These are phyloP conservation scores for Fusarium sp. DNA, from an alignment of 2,329 filamentous ascomycete genomes.

Conservation along the genomic window DNA sequence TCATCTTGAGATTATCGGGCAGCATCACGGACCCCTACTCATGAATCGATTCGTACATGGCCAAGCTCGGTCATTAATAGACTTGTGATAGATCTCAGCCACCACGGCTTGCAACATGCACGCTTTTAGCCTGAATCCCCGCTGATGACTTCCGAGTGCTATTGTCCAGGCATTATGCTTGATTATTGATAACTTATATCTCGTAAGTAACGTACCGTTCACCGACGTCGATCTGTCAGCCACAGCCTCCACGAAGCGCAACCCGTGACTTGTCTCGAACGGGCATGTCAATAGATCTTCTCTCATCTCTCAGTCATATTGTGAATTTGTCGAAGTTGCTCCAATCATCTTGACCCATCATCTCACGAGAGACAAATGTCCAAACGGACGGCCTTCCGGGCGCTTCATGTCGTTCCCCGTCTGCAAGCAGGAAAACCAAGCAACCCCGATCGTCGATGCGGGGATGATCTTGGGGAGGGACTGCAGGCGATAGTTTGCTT, in stretches of 20 bases:
- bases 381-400: constrained; percentile 29
- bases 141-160: background rate
- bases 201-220: background rate
- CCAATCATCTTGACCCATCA: constrained; percentile 27
- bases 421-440: constrained; percentile 12
- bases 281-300: constrained; percentile 29
- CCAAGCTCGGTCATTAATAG: constrained; percentile 13
- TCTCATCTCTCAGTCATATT: constrained; percentile 13
- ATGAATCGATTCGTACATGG: constrained; percentile 9
- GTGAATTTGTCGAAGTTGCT: background rate
- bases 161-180: constrained; percentile 7
- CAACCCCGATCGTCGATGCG: constrained; percentile 26
- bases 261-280: constrained; percentile 34
- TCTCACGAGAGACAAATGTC: constrained; percentile 1
- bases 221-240: constrained; percentile 33
- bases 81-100: constrained; percentile 40
- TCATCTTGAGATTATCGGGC: constrained; percentile 23
- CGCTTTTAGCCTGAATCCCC: constrained; percentile 20
- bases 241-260: constrained; percentile 31
- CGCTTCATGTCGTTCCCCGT: constrained; percentile 23
- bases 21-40: background rate
- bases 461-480: constrained; percentile 7
- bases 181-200: constrained; percentile 2
- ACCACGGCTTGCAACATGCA: constrained; percentile 21
- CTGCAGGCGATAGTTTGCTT: constrained; percentile 27